A percentile compares a stretch with the other conserved stretches of the same genome.
phyloP scores from a whole-genome alignment of 2,329 filamentous ascomycete species.

The Colletotrichum agaves region DNA sequence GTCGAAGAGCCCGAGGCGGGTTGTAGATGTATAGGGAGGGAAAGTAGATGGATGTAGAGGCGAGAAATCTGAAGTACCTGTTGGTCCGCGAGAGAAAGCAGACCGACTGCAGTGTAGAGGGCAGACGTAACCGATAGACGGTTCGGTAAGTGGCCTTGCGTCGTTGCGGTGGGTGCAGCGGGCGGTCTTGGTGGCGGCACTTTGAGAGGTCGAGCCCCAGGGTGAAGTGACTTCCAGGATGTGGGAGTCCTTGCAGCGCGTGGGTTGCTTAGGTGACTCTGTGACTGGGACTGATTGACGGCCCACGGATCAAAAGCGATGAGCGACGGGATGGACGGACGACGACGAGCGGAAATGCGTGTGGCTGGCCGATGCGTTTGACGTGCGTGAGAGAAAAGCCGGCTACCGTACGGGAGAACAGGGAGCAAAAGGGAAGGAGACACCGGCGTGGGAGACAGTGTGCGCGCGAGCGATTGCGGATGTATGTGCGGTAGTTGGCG shows the following conservation, averaged over 20 bases:
- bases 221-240: background rate
- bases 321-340: background rate
- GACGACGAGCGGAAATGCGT: background rate
- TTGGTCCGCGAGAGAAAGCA: conserved; percentile 1
- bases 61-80: conserved; percentile 8
- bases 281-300: background rate
- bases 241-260: background rate
- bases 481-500: background rate
- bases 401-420: conserved; percentile 14
- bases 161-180: conserved; percentile 29
- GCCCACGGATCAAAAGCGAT: too few species aligned
- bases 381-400: conserved; percentile 12
- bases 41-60: conserved; percentile 22
- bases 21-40: background rate
- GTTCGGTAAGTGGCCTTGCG: conserved; percentile 15
- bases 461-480: conserved; percentile 3
- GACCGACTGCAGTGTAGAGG: background rate
- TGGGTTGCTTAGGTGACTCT: background rate
- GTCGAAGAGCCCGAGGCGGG: background rate
- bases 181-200: conserved; percentile 29
- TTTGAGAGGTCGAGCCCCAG: conserved; percentile 4
- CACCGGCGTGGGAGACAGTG: conserved; percentile 15
- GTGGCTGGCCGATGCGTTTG: conserved; percentile 22
- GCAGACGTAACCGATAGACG: background rate
- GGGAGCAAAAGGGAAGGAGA: conserved; percentile 18